These are phyloP conservation scores for Avena atlantica DNA, from an alignment of 176 grass and related monocot genomes.

Conservation along the genomic window DNA sequence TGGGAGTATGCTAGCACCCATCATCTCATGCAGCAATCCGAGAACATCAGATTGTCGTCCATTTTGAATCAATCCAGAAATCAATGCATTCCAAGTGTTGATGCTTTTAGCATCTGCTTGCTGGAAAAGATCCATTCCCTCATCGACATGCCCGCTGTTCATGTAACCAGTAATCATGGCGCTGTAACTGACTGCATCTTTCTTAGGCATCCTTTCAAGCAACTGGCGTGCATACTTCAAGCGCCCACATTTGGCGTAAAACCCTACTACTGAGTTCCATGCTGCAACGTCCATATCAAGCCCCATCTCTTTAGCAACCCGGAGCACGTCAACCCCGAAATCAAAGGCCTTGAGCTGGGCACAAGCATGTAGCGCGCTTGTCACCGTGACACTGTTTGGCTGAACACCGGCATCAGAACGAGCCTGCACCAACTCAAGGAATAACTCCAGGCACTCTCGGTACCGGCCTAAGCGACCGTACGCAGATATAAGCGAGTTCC, in stretches of 20 bases:
- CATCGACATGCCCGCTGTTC: constrained; percentile 52
- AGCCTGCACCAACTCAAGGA: constrained; percentile 41
- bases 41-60: constrained; percentile 46
- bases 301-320: constrained; percentile 45
- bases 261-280: constrained; percentile 64
- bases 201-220: constrained; percentile 62
- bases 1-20: constrained; percentile 50
- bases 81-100: constrained; percentile 66
- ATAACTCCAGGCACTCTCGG: constrained; percentile 49
- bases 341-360: constrained; percentile 57
- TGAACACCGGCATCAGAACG: background rate
- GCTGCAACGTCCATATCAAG: constrained; percentile 47
- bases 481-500: constrained; percentile 65
- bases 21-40: constrained; percentile 60
- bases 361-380: constrained; percentile 64
- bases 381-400: constrained; percentile 49
- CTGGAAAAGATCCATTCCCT: constrained; percentile 62
- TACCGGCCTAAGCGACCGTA: constrained; percentile 51
- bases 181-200: constrained; percentile 68
- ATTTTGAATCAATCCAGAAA: constrained; percentile 66
- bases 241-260: constrained; percentile 70
- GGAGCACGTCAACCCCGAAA: constrained; percentile 60
- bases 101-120: constrained; percentile 46
- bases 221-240: constrained; percentile 61
- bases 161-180: constrained; percentile 78